Base-by-base conservation (phyloP, 2,329 filamentous ascomycete genomes). In the Leptographium procerum region DNA sequence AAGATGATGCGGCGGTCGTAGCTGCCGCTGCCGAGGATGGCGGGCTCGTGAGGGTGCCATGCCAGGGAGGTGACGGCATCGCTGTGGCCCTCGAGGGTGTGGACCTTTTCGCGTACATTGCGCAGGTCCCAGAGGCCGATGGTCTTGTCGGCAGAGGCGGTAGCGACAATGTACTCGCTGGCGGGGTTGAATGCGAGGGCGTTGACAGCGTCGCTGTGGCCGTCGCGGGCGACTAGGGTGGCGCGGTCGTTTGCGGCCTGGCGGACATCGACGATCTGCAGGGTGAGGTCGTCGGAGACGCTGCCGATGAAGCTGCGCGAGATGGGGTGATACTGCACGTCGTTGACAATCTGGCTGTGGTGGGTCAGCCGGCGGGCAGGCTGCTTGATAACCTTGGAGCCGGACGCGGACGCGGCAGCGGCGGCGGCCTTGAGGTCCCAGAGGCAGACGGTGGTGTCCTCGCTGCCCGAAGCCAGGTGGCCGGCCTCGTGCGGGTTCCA, bases 91-190 rank as follows among this genome's bases (percentile, higher is more conserved):
- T 95, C 89, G 3, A 96, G 81, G 1, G 87, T 87, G 75, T 99
- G 92, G 3, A 97, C 81, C 73, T 92, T 95, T 64, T 88, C 83
- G 69, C 90, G 91, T 59, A 95, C 81, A 68, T 95, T 95, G 63
- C 94, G 86, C 61, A 99, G 75, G 74, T 99, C 94, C 91, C 94
- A 99, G 58, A 99, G 81, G 13, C 88, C 92, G 61, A 99, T 89
- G 0, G 91, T 94, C 75, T 96, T 95, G 71, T 99, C 94, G 0
- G 89, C 91, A 31, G 92, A 97, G 2, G 90, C 94, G 0, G 94
- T 97, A 11, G 91, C 94, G 45, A 99, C 79, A 43, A 96, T 80
- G 40, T 88, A 89, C 69, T 99, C 92, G n/a, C 87, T 88, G 34
- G 86, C 86, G 0, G 91, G 91, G 68, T 96, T 96, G 76, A 96